Percentiles rank a stretch among this genome's conserved stretches.
Conservation (phyloP, 1,139 yeast species). For the Zygoascus meyerae region DNA sequence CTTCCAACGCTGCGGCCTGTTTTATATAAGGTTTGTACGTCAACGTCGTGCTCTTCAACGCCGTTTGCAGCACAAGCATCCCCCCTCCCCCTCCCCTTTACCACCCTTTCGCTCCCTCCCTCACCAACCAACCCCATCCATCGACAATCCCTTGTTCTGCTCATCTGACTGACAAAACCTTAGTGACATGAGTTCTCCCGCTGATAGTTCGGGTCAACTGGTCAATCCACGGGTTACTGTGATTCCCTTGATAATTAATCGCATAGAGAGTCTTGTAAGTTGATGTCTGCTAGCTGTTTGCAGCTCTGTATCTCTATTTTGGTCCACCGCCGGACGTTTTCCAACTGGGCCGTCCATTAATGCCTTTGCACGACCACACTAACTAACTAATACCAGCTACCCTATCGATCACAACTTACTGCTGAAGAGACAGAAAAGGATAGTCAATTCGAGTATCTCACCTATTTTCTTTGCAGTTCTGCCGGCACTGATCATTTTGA, state of each 20-base stretch:
- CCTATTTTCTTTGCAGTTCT: conserved; percentile 20
- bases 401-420: conserved; percentile 23
- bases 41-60: too few relatives aligned
- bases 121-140: not conserved
- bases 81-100: too few relatives aligned
- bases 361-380: not conserved
- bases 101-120: not conserved
- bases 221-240: conserved; percentile 11
- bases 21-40: too few relatives aligned
- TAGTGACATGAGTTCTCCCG: not conserved
- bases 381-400: conserved; percentile 18
- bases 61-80: too few relatives aligned
- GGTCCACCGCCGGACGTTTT: not conserved
- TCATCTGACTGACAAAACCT: not conserved
- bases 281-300: not conserved
- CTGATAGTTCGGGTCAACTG: not conserved
- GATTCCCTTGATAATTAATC: conserved; percentile 16
- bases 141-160: not conserved
- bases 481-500: conserved; percentile 22
- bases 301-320: not conserved
- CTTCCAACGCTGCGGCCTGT: too few relatives aligned
- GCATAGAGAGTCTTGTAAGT: conserved; percentile 16
- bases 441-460: conserved; percentile 20
- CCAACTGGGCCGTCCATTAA: too few relatives aligned
- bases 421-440: conserved; percentile 26